Evolutionary conservation across 306 rosid genomes (phyloP).

Genomic region (Ammopiptanthus mongolicus): DNA sequence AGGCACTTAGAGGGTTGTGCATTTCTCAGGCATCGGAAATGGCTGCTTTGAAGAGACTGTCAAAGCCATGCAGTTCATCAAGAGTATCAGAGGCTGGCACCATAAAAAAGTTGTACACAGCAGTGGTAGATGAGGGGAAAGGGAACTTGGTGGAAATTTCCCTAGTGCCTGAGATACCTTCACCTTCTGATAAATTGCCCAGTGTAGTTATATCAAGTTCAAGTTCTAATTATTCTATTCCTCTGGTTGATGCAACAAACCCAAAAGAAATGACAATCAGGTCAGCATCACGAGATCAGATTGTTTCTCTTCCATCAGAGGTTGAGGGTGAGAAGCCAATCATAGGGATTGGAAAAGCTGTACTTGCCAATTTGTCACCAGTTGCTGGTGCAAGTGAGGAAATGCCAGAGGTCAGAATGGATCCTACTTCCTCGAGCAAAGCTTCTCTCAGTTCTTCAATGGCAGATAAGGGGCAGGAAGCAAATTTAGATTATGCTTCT

Average conservation of each 20-base stretch:
- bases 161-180: constrained; percentile 63
- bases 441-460: constrained; percentile 31
- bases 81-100: constrained; percentile 88
- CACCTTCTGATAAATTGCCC: constrained; percentile 39
- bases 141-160: constrained; percentile 74
- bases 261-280: constrained; percentile 26
- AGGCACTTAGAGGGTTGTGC: constrained; percentile 95
- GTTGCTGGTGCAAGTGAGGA: constrained; percentile 31
- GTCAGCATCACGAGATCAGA: constrained; percentile 43
- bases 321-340: constrained; percentile 32
- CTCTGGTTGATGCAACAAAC: constrained; percentile 23
- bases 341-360: constrained; percentile 24
- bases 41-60: constrained; percentile 87
- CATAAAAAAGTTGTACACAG: constrained; percentile 68
- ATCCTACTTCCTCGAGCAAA: constrained; percentile 35
- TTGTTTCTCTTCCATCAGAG: constrained; percentile 39
- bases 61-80: constrained; percentile 68
- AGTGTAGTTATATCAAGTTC: constrained; percentile 27
- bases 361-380: constrained; percentile 32
- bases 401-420: constrained; percentile 22
- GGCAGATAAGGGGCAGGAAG: constrained; percentile 38
- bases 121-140: constrained; percentile 71
- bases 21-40: constrained; percentile 98
- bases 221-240: constrained; percentile 29
- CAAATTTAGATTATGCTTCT: constrained; percentile 35